phyloP scores from a whole-genome alignment of 2,329 filamentous ascomycete genomes.

The Mariannaea sp. region DNA sequence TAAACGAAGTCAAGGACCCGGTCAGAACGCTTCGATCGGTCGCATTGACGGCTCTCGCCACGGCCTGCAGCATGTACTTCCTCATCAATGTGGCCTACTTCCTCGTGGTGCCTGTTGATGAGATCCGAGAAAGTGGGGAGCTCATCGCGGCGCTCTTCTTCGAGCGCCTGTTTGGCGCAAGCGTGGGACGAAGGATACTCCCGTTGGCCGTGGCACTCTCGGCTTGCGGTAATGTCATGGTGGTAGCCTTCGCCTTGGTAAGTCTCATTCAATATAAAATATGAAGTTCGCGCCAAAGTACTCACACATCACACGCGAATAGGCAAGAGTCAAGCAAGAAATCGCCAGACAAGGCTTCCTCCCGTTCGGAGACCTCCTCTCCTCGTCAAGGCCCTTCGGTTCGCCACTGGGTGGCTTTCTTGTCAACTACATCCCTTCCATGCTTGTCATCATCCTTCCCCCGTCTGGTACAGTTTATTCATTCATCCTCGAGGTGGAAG shows the following conservation, averaged over 20 bases:
- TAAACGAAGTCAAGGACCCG: constrained; percentile 73
- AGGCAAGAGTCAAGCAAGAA: constrained; percentile 74
- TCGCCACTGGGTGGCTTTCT: constrained; percentile 70
- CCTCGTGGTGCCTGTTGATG: constrained; percentile 67
- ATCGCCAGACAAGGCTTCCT: constrained; percentile 73
- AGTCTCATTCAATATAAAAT: constrained; percentile 28
- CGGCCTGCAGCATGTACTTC: constrained; percentile 67
- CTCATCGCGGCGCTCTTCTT: constrained; percentile 72
- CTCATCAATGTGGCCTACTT: constrained; percentile 68
- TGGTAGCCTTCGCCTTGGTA: constrained; percentile 71
- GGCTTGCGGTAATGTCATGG: constrained; percentile 73
- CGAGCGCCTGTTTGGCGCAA: constrained; percentile 63
- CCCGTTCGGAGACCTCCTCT: constrained; percentile 63
- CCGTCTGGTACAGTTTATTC: constrained; percentile 70
- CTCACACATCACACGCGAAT: constrained; percentile 9
- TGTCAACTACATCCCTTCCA: constrained; percentile 70
- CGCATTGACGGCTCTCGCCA: constrained; percentile 62
- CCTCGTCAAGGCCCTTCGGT: constrained; percentile 69
- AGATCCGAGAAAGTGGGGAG: constrained; percentile 69
- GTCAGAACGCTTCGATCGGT: constrained; percentile 68
- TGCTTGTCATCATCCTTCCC: constrained; percentile 68
- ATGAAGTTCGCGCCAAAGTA: background rate
- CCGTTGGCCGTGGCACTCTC: constrained; percentile 70
- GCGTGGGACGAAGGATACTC: constrained; percentile 61
- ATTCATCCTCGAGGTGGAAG: constrained; percentile 74